A percentile compares a stretch with the other conserved stretches of the same genome.
These are phyloP conservation scores for Trichoderma gracile DNA, from an alignment of 2,329 filamentous ascomycete species.

Conservation along the genomic window DNA sequence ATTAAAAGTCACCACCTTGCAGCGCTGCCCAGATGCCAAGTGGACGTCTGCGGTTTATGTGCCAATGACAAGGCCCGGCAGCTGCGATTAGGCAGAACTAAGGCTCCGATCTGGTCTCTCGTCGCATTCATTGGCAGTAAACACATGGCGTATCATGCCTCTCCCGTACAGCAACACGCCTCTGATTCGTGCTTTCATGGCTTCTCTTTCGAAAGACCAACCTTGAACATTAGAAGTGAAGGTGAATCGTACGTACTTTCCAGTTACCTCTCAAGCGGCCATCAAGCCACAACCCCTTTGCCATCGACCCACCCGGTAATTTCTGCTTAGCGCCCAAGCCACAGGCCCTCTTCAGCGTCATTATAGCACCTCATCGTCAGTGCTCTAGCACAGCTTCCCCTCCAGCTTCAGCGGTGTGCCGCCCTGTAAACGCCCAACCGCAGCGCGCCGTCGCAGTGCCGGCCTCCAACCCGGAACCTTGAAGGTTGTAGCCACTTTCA, in stretches of 20 bases:
- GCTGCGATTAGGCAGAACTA: not conserved
- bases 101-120: not conserved
- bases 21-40: not conserved
- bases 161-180: too few relatives aligned
- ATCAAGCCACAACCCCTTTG: constrained; percentile 24
- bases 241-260: not conserved
- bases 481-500: not conserved
- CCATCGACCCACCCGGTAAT: constrained; percentile 22
- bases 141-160: too few relatives aligned
- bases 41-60: not conserved
- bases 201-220: too few relatives aligned
- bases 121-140: not conserved
- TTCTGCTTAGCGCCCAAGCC: constrained; percentile 16
- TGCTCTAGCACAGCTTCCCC: not conserved
- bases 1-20: too few relatives aligned
- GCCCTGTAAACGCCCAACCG: constrained; percentile 19
- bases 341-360: constrained; percentile 21
- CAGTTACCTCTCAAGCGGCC: not conserved
- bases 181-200: too few relatives aligned
- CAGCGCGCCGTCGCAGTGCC: not conserved
- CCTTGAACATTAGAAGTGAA: too few relatives aligned
- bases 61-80: not conserved
- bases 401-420: constrained; percentile 26
- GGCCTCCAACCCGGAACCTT: not conserved
- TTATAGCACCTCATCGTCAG: constrained; percentile 15